These are phyloP conservation scores for Globisporangium nunn DNA, from an alignment of 352 stramenopile genomes.

Conservation along the genomic window DNA sequence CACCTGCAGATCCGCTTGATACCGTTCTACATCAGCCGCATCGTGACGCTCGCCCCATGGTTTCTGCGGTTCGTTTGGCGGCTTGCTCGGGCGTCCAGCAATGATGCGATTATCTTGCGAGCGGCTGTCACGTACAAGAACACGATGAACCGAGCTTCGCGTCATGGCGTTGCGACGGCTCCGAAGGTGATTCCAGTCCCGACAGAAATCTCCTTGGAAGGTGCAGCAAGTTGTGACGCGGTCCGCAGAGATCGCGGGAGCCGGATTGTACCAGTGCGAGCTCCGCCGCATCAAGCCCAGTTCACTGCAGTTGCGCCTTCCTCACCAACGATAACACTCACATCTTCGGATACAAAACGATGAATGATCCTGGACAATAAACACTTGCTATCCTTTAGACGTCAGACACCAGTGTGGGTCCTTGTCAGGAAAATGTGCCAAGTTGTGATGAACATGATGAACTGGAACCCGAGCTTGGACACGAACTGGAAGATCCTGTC, in stretches of 20 bases:
- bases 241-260: not conserved
- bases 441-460: no score
- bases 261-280: not conserved
- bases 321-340: not conserved
- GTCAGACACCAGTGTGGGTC: no score
- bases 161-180: not conserved
- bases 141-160: not conserved
- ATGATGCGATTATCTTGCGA: constrained; percentile 18
- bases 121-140: constrained; percentile 17
- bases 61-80: constrained; percentile 7
- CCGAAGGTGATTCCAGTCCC: not conserved
- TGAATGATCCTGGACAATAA: no score
- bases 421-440: no score
- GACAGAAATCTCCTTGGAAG: no score
- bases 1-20: constrained; percentile 9
- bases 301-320: not conserved
- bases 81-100: constrained; percentile 3
- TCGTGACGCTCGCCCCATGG: constrained; percentile 11
- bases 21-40: constrained; percentile 11
- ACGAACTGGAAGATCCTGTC: no score
- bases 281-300: not conserved
- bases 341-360: not conserved
- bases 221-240: not conserved
- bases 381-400: no score
- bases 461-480: no score